Conservation (phyloP, 805 yeast species). For the Wickerhamiella sergipiensis region DNA sequence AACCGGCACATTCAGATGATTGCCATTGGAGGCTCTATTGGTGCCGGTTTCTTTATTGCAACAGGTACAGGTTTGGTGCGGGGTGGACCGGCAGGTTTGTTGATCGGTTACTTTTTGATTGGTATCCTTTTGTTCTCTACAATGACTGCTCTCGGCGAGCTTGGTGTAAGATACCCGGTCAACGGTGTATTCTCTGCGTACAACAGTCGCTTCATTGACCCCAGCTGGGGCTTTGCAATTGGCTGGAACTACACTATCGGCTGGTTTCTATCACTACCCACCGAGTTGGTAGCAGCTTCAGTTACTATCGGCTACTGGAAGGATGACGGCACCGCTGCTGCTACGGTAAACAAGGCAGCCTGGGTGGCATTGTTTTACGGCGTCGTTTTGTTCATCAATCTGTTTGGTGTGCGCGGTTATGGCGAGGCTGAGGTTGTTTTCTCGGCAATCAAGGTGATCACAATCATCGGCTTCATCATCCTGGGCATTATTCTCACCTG, state of each 20-base stretch:
- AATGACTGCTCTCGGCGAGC: conserved; percentile 53
- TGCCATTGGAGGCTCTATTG: conserved; percentile 62
- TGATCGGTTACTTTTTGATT: conserved; percentile 44
- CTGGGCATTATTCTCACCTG: conserved; percentile 40
- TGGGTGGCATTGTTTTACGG: conserved; percentile 44
- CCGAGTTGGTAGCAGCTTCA: conserved; percentile 53
- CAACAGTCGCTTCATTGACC: conserved; percentile 49
- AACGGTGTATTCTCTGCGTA: conserved; percentile 51
- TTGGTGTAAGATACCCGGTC: conserved; percentile 54
- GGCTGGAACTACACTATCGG: conserved; percentile 61
- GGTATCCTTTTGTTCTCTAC: conserved; percentile 54
- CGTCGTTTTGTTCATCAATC: conserved; percentile 33
- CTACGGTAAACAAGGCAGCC: conserved; percentile 38
- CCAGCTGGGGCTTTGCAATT: conserved; percentile 56
- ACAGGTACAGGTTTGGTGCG: conserved; percentile 41
- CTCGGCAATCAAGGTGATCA: conserved; percentile 42
- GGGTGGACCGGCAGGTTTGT: conserved; percentile 47
- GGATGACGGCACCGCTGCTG: conserved; percentile 21
- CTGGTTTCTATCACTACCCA: conserved; percentile 50
- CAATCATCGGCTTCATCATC: conserved; percentile 48
- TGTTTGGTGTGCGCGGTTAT: conserved; percentile 43
- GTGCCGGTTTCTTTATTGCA: conserved; percentile 65
- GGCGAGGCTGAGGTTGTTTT: conserved; percentile 58
- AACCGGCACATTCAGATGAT: conserved; percentile 58
- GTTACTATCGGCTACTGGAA: conserved; percentile 48